Percentiles rank a stretch among this genome's conserved stretches.
phyloP scores from a whole-genome alignment of 352 stramenopile species.

The Phytophthora megakarya region DNA sequence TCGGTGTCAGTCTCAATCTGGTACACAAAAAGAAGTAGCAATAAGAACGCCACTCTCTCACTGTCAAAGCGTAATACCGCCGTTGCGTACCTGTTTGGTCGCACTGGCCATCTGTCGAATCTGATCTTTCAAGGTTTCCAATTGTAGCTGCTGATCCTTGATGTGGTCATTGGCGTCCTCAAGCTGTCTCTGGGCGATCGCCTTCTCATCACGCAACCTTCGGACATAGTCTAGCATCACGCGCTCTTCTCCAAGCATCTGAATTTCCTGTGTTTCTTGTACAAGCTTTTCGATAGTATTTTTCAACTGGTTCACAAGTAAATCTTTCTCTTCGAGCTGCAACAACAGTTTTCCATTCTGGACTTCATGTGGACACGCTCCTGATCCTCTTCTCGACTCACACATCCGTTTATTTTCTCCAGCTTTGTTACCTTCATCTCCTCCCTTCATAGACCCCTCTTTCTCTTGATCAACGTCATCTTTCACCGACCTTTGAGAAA shows the following conservation, averaged over 20 bases:
- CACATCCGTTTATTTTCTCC: slow-evolving; percentile 6
- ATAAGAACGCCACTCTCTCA: slow-evolving; percentile 28
- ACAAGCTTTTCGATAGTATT: slow-evolving; percentile 81
- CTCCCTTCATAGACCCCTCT: background rate
- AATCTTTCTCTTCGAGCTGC: slow-evolving; percentile 85
- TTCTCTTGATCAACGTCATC: background rate
- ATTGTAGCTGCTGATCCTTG: slow-evolving; percentile 71
- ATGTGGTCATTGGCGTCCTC: slow-evolving; percentile 84
- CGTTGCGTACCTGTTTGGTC: slow-evolving; percentile 38
- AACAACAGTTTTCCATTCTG: slow-evolving; percentile 46
- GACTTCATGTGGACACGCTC: slow-evolving; percentile 30
- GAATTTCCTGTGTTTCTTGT: slow-evolving; percentile 72
- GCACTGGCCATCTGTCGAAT: slow-evolving; percentile 51
- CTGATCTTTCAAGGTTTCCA: slow-evolving; percentile 77
- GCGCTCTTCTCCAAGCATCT: slow-evolving; percentile 79
- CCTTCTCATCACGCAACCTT: slow-evolving; percentile 82
- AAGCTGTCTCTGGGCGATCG: slow-evolving; percentile 61
- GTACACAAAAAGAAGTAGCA: slow-evolving; percentile 27
- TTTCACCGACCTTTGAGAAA: slow-evolving; percentile 19
- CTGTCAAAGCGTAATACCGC: background rate
- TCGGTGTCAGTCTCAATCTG: slow-evolving; percentile 44
- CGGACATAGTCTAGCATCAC: slow-evolving; percentile 86
- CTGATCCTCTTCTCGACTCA: slow-evolving; percentile 8
- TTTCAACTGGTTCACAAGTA: slow-evolving; percentile 80
- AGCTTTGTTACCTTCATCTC: slow-evolving; percentile 1